Percentiles rank a stretch among this genome's conserved stretches.
phyloP scores from a whole-genome alignment of 768 basidiomycete genomes.

The Austroboletus eburneus region DNA sequence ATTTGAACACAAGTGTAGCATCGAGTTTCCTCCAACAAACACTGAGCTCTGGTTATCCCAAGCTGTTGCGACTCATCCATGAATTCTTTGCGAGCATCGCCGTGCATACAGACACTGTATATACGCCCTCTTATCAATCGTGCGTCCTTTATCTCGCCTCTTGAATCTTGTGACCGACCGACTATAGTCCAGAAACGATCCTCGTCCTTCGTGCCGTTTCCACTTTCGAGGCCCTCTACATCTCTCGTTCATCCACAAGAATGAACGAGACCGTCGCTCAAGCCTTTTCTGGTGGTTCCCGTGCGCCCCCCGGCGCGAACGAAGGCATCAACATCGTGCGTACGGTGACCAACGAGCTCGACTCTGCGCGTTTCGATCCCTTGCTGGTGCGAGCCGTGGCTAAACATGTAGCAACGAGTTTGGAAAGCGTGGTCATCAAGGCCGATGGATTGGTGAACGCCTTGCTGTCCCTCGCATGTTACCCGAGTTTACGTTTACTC shows the following conservation, averaged over 20 bases:
- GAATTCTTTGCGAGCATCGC: slow-evolving; percentile 96
- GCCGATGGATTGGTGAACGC: slow-evolving; percentile 64
- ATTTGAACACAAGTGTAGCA: slow-evolving; percentile 39
- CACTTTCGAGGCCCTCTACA: slow-evolving; percentile 83
- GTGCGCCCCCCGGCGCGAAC: slow-evolving; percentile 63
- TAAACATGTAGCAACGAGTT: slow-evolving; percentile 58
- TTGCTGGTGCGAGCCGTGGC: slow-evolving; percentile 77
- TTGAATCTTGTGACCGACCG: slow-evolving; percentile 1
- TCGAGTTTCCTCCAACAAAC: slow-evolving; percentile 92
- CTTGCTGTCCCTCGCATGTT: neutral
- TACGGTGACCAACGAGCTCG: slow-evolving; percentile 79
- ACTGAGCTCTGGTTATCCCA: slow-evolving; percentile 80
- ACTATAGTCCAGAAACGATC: slow-evolving; percentile 81
- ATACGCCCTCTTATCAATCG: slow-evolving; percentile 84
- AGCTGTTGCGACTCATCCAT: slow-evolving; percentile 86
- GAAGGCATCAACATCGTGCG: slow-evolving; percentile 80
- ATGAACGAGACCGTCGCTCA: slow-evolving; percentile 79
- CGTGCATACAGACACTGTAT: slow-evolving; percentile 92
- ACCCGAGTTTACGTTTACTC: neutral
- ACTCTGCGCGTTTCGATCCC: slow-evolving; percentile 57
- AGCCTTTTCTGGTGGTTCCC: slow-evolving; percentile 68
- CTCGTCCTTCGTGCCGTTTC: slow-evolving; percentile 80
- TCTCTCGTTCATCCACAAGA: slow-evolving; percentile 76
- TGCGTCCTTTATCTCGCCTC: slow-evolving; percentile 25
- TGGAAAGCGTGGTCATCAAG: slow-evolving; percentile 66